Percentiles rank a stretch among this genome's conserved stretches.
These are phyloP conservation scores for Rhodotorula sp. DNA, from an alignment of 1,284 basidiomycete genomes.

Conservation along the genomic window DNA sequence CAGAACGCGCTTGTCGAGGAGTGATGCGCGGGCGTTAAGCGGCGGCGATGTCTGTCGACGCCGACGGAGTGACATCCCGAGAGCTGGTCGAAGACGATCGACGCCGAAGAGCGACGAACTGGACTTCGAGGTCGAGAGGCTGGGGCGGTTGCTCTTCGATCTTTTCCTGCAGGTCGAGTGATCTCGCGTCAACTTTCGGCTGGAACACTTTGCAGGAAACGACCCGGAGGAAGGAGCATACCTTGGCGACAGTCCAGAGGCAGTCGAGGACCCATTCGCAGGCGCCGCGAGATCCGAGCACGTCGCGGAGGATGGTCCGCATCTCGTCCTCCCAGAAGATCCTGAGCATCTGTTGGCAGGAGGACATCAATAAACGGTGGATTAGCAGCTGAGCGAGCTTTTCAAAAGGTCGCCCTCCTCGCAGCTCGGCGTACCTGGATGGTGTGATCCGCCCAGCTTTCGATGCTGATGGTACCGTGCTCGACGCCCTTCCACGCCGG, in stretches of 20 bases:
- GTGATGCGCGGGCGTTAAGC: background rate
- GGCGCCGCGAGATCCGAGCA: conserved; percentile 49
- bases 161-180: conserved; percentile 36
- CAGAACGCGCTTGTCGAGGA: background rate
- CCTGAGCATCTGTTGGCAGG: conserved; percentile 51
- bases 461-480: conserved; percentile 48
- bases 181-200: background rate
- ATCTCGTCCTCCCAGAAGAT: conserved; percentile 52
- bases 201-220: too few relatives aligned
- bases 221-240: too few relatives aligned
- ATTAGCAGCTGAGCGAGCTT: too few relatives aligned
- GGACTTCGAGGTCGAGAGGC: conserved; percentile 50
- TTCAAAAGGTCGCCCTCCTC: background rate
- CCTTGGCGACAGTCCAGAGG: conserved; percentile 49
- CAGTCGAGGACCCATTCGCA: conserved; percentile 50
- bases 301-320: conserved; percentile 49
- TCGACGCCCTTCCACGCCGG: conserved; percentile 51
- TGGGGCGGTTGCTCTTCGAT: conserved; percentile 41
- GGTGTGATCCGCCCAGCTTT: conserved; percentile 50
- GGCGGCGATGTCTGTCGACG: background rate
- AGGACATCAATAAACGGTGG: too few relatives aligned
- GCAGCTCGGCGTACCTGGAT: conserved; percentile 26
- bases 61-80: background rate
- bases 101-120: conserved; percentile 46
- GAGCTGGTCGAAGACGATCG: background rate